These are phyloP conservation scores for Calamus simplicifolius DNA, from an alignment of 176 grass and related monocot species.

Conservation along the genomic window DNA sequence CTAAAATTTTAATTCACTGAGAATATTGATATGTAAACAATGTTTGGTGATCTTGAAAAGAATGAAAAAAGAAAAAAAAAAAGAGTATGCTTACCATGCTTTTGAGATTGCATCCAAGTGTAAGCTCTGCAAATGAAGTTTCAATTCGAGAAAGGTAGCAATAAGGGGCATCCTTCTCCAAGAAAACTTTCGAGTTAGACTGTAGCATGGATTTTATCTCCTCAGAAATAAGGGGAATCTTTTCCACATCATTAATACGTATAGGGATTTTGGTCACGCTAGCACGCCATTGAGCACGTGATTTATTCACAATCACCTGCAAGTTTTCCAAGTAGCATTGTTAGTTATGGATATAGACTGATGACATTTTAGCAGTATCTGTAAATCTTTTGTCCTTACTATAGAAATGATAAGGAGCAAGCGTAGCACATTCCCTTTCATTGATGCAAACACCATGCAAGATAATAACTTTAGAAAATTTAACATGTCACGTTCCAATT, in stretches of 20 bases:
- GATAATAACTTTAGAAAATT: too few species aligned
- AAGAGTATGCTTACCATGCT: conserved; percentile 50
- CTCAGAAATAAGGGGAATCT: conserved; percentile 50
- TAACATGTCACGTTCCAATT: too few species aligned
- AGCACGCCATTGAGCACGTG: conserved; percentile 15
- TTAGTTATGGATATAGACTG: too few species aligned
- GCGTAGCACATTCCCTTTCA: too few species aligned
- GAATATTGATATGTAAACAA: too few species aligned
- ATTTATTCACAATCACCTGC: conserved; percentile 95
- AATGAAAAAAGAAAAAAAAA: not conserved
- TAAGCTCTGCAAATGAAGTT: conserved; percentile 67
- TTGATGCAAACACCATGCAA: too few species aligned
- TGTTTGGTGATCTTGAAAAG: too few species aligned
- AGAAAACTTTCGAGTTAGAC: conserved; percentile 56
- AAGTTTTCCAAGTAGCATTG: conserved; percentile 4
- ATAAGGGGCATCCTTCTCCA: conserved; percentile 58
- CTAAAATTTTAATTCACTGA: too few species aligned
- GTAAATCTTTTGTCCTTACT: not conserved
- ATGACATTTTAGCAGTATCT: too few species aligned
- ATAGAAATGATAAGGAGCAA: not conserved
- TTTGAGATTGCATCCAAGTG: conserved; percentile 70
- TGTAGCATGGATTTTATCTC: conserved; percentile 60
- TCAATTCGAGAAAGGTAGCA: conserved; percentile 79
- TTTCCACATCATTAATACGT: conserved; percentile 67
- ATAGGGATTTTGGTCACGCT: conserved; percentile 40